These are phyloP conservation scores for Boletus tomentosulus DNA, from an alignment of 768 basidiomycete species.

Conservation along the genomic window DNA sequence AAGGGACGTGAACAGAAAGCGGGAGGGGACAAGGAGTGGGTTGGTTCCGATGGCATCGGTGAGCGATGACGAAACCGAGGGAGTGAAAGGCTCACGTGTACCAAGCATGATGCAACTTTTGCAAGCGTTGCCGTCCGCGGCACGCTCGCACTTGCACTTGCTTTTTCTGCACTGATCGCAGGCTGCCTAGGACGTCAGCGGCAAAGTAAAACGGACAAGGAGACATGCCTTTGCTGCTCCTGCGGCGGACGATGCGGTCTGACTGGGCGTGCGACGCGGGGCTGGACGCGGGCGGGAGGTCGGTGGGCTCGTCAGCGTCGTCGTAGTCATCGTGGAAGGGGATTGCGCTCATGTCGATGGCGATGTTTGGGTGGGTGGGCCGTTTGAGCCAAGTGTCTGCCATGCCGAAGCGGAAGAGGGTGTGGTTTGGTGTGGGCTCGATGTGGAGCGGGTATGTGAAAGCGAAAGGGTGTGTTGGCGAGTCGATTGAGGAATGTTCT, in stretches of 20 bases:
- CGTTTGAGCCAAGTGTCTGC: too few relatives aligned
- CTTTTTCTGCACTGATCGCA: constrained; percentile 89
- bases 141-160: constrained; percentile 85
- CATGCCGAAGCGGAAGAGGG: constrained; percentile 28
- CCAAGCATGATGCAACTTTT: constrained; percentile 72
- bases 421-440: neutral
- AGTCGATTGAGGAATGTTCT: too few relatives aligned
- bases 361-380: constrained; percentile 13
- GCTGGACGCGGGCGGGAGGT: constrained; percentile 34
- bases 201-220: neutral
- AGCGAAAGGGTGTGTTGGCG: constrained; percentile 17
- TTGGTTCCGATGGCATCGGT: constrained; percentile 10
- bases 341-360: constrained; percentile 30
- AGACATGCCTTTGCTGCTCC: constrained; percentile 70
- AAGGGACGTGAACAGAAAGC: too few relatives aligned
- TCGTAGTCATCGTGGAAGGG: constrained; percentile 63
- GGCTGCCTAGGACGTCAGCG: constrained; percentile 38
- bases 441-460: constrained; percentile 19
- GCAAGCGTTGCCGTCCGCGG: constrained; percentile 58
- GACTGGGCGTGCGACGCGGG: constrained; percentile 17
- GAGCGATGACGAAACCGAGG: constrained; percentile 4
- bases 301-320: constrained; percentile 51
- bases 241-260: constrained; percentile 58
- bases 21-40: too few relatives aligned
- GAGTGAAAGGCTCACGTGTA: constrained; percentile 47